Evolutionary conservation across 2,329 filamentous ascomycete species (phyloP).

Genomic region (Xylaria sp.): DNA sequence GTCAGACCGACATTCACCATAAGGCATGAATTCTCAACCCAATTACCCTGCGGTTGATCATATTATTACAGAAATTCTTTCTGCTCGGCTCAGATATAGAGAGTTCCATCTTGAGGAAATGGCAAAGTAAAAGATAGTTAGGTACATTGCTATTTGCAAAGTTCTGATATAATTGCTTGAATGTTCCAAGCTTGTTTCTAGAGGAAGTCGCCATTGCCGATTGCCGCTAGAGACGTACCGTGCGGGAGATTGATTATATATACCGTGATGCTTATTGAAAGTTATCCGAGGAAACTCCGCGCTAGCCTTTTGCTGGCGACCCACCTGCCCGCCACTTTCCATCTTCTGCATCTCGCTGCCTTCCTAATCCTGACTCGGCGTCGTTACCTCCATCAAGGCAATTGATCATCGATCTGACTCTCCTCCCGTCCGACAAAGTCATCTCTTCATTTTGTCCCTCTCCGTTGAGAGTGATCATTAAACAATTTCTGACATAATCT

Average conservation of each 20-base stretch:
- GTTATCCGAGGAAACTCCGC: slow-evolving; percentile 29
- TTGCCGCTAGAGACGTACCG: background rate
- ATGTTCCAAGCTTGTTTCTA: no score
- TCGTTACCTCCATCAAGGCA: slow-evolving; percentile 13
- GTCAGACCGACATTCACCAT: no score
- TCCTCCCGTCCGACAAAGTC: slow-evolving; percentile 4
- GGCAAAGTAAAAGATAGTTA: no score
- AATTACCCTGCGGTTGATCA: no score
- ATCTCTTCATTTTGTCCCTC: background rate
- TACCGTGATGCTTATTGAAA: background rate
- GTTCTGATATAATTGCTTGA: no score
- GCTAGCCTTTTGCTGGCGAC: slow-evolving; percentile 23
- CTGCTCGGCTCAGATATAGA: no score
- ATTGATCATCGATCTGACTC: slow-evolving; percentile 4
- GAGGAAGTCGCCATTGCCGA: background rate
- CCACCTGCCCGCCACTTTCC: slow-evolving; percentile 34
- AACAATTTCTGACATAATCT: background rate
- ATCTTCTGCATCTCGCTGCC: slow-evolving; percentile 18
- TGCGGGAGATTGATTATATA: background rate
- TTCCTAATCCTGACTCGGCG: slow-evolving; percentile 17
- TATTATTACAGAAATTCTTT: no score
- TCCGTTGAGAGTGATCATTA: background rate
- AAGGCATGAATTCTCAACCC: no score
- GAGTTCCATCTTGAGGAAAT: no score
- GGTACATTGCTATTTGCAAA: no score